These are phyloP conservation scores for Tetrapisispora phaffii DNA, from an alignment of 805 yeast species.

Conservation along the genomic window DNA sequence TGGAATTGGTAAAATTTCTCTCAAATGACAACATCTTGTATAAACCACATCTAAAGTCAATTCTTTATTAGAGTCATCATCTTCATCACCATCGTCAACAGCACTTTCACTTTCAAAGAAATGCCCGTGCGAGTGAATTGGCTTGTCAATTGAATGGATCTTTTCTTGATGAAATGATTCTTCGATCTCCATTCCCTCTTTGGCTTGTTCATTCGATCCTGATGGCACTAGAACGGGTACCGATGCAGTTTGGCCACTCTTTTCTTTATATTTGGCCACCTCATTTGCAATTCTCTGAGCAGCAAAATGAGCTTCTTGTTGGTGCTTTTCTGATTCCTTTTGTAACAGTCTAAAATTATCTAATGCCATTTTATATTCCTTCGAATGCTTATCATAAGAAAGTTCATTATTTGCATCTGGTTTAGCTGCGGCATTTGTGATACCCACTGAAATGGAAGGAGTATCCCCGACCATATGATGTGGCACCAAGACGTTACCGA, in stretches of 20 bases:
- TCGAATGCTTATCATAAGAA: slow-evolving; percentile 30
- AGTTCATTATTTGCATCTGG: slow-evolving; percentile 12
- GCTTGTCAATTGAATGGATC: slow-evolving; percentile 48
- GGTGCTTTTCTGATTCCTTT: slow-evolving; percentile 59
- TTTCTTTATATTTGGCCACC: slow-evolving; percentile 38
- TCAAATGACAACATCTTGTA: slow-evolving; percentile 84
- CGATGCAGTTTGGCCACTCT: slow-evolving; percentile 32
- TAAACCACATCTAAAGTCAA: slow-evolving; percentile 54
- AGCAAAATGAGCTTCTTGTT: slow-evolving; percentile 63
- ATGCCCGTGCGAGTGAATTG: slow-evolving; percentile 52
- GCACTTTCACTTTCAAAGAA: slow-evolving; percentile 34
- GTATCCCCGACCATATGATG: slow-evolving; percentile 53
- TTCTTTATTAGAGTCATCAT: slow-evolving; percentile 22
- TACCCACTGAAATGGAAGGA: slow-evolving; percentile 61
- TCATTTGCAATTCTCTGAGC: slow-evolving; percentile 64
- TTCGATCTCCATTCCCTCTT: not conserved
- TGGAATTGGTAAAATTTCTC: slow-evolving; percentile 88
- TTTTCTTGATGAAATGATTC: slow-evolving; percentile 3
- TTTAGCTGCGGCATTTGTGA: slow-evolving; percentile 38
- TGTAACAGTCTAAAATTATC: slow-evolving; percentile 47
- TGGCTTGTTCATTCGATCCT: not conserved
- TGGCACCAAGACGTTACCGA: slow-evolving; percentile 67
- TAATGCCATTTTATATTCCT: slow-evolving; percentile 46
- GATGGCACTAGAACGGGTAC: slow-evolving; percentile 19
- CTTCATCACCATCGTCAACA: slow-evolving; percentile 7